Conservation (phyloP, 2,329 filamentous ascomycete genomes). For the Botryotinia convoluta region DNA sequence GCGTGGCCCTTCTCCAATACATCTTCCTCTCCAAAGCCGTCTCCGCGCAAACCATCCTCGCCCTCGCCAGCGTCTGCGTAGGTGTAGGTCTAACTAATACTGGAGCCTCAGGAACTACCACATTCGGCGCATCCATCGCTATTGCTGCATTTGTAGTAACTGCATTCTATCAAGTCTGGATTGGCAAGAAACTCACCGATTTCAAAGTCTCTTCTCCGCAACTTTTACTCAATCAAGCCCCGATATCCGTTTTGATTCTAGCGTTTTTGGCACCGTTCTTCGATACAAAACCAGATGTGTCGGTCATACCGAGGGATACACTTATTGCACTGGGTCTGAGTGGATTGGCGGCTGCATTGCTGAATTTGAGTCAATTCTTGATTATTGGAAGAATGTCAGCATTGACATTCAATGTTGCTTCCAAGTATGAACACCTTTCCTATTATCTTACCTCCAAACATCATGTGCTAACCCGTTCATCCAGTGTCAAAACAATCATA, state of each 20-base stretch:
- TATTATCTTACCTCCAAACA: background rate
- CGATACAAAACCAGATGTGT: conserved; percentile 39
- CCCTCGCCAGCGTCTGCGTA: conserved; percentile 44
- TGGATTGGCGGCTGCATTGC: conserved; percentile 43
- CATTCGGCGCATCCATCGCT: conserved; percentile 45
- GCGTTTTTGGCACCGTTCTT: conserved; percentile 45
- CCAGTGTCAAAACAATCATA: conserved; percentile 47
- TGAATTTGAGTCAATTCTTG: conserved; percentile 43
- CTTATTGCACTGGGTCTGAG: conserved; percentile 43
- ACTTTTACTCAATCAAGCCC: conserved; percentile 46
- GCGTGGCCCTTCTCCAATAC: conserved; percentile 47
- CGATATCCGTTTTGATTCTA: conserved; percentile 45
- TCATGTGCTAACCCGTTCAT: conserved; percentile 17
- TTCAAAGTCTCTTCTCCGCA: conserved; percentile 45
- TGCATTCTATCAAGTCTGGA: conserved; percentile 49
- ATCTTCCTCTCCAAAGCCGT: conserved; percentile 44
- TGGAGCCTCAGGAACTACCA: conserved; percentile 40
- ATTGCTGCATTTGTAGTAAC: conserved; percentile 45
- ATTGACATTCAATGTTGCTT: conserved; percentile 37
- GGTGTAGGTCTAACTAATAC: conserved; percentile 46
- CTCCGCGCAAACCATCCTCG: conserved; percentile 42
- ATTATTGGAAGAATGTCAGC: conserved; percentile 38
- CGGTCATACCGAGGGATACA: conserved; percentile 41
- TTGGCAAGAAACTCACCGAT: conserved; percentile 48
- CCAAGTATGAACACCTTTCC: conserved; percentile 29